Base-by-base conservation (phyloP, 2,329 filamentous ascomycete species). In the Thielaviopsis euricoi region DNA sequence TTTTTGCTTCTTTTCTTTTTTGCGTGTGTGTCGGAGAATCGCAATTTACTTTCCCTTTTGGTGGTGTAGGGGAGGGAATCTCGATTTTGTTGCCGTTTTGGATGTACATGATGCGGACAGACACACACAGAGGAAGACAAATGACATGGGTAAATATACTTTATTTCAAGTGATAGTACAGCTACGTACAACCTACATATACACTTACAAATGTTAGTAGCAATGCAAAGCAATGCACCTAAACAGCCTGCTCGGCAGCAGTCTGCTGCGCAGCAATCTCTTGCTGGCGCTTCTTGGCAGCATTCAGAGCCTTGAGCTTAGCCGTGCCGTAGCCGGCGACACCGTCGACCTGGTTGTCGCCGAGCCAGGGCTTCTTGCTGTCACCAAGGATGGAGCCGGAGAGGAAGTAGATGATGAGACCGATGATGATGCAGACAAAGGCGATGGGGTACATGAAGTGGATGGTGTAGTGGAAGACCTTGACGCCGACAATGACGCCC, bases 361-460 rank as follows among this genome's bases (percentile, higher is more conserved):
- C 91, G 56, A 98, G 73, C 93, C 93, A 98, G 19, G 93, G 93
- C 79, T 98, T 98, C 75, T 84, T 82, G 56, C 86, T 83, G 71
- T 97, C 93, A 33, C 89, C 91, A 55, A 96, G 72, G 58, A 87
- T 79, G 67, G 82, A 85, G 59, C 89, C 88, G 0, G 86, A 83
- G 40, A 95, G 73, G 70, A 95, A 97, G 71, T 98, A 98, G 52
- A 89, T 77, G 53, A 90, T 76, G 64, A 95, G 80, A 0, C 93
- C 91, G 26, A 90, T 57, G 63, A 98, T 82, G 69, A 98, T 97
- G 64, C 90, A 76, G 10, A 95, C 87, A 69, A 98, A 98, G 13
- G 93, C 91, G 67, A 96, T 87, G 5, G 93, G 91, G 71, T 98
- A 98, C 72, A 96, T 78, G 76, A 81, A 95, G 72, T 95, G 87